Percentiles rank a stretch among this genome's conserved stretches.
These are phyloP conservation scores for Didymella pinodella DNA, from an alignment of 2,329 filamentous ascomycete species.

Conservation along the genomic window DNA sequence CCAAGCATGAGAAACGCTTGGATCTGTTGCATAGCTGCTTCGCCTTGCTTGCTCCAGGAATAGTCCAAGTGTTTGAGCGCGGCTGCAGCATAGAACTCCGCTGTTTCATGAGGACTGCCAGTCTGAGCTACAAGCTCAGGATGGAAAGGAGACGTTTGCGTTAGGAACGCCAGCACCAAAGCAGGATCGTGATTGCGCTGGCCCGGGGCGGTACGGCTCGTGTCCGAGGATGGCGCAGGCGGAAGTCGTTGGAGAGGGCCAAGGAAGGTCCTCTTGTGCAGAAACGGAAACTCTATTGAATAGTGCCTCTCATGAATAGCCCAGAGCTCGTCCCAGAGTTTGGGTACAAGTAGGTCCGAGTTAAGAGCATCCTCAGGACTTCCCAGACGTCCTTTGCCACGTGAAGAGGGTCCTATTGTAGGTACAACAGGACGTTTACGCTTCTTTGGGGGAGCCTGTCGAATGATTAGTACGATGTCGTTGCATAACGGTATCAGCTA, in stretches of 20 bases:
- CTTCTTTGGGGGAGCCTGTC: slow-evolving; percentile 30
- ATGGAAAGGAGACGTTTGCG: slow-evolving; percentile 76
- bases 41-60: slow-evolving; percentile 15
- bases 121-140: slow-evolving; percentile 50
- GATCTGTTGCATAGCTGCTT: slow-evolving; percentile 67
- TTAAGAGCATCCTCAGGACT: slow-evolving; percentile 66
- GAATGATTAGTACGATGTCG: neutral
- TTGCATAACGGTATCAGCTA: neutral
- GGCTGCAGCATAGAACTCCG: slow-evolving; percentile 70
- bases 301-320: slow-evolving; percentile 76
- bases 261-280: slow-evolving; percentile 71
- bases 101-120: slow-evolving; percentile 41
- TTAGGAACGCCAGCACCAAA: slow-evolving; percentile 71
- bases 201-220: slow-evolving; percentile 12
- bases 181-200: slow-evolving; percentile 59
- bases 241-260: slow-evolving; percentile 37
- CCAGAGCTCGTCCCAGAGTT: slow-evolving; percentile 74
- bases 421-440: slow-evolving; percentile 52
- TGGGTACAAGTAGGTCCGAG: slow-evolving; percentile 66
- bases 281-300: slow-evolving; percentile 74
- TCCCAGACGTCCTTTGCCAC: slow-evolving; percentile 56
- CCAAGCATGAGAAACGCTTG: slow-evolving; percentile 76
- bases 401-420: slow-evolving; percentile 45
- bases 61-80: slow-evolving; percentile 58
- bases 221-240: slow-evolving; percentile 47